A percentile compares a stretch with the other conserved stretches of the same genome.
phyloP scores from a whole-genome alignment of 768 basidiomycete genomes.

The Strobilomyces dryophilus region DNA sequence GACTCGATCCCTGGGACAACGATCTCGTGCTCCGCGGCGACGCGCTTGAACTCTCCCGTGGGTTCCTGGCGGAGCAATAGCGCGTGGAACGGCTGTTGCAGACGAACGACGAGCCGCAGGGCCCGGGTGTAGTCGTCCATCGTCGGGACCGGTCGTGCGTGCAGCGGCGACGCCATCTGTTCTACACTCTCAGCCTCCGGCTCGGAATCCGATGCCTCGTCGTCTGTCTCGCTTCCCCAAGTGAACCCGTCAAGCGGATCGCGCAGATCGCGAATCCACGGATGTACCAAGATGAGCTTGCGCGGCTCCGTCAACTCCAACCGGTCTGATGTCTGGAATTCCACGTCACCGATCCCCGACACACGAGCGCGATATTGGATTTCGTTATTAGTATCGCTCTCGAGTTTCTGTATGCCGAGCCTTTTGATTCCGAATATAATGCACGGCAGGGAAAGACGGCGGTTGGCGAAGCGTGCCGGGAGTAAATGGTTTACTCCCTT shows the following conservation, averaged over 20 bases:
- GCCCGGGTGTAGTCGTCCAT: background rate
- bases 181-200: background rate
- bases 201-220: background rate
- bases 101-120: background rate
- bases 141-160: too few species aligned
- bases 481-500: background rate
- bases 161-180: background rate
- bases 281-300: conserved; percentile 6
- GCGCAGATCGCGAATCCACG: conserved; percentile 11
- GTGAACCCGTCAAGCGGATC: background rate
- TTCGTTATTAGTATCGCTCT: background rate
- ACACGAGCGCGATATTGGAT: conserved; percentile 1
- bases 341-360: background rate
- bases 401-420: background rate
- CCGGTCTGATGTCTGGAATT: conserved; percentile 3
- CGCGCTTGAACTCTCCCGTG: conserved; percentile 14
- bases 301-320: background rate
- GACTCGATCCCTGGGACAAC: background rate
- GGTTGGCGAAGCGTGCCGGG: background rate
- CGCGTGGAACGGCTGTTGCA: background rate
- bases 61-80: conserved; percentile 4
- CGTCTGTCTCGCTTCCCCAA: background rate
- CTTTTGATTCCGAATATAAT: conserved; percentile 4
- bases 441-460: conserved; percentile 9
- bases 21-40: conserved; percentile 3